Evolutionary conservation across 352 stramenopile species (phyloP).

Genomic region (Globisporangium uncinulatum): DNA sequence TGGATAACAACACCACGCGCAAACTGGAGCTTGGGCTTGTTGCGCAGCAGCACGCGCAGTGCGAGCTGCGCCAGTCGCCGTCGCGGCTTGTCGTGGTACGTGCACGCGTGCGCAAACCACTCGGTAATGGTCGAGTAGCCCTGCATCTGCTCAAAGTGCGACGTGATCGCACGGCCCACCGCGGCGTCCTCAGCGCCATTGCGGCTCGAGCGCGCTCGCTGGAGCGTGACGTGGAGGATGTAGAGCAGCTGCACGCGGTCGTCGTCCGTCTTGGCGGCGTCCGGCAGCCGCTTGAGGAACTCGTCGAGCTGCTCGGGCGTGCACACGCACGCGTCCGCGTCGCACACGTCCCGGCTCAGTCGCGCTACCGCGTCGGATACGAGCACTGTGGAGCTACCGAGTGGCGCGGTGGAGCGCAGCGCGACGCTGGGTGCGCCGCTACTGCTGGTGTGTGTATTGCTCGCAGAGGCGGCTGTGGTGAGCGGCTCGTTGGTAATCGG

Average conservation of each 20-base stretch:
- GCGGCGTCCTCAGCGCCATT: slow-evolving; percentile 1
- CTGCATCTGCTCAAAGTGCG: slow-evolving; percentile 46
- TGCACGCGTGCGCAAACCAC: slow-evolving; percentile 47
- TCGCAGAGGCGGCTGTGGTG: too few species aligned
- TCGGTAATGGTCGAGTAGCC: slow-evolving; percentile 53
- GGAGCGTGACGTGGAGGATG: slow-evolving; percentile 48
- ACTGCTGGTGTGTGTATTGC: too few species aligned
- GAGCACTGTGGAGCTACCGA: slow-evolving; percentile 19
- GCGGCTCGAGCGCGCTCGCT: slow-evolving; percentile 7
- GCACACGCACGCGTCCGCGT: slow-evolving; percentile 24
- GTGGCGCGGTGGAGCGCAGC: slow-evolving; percentile 18
- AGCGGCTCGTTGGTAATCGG: slow-evolving; percentile 32
- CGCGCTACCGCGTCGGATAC: slow-evolving; percentile 37
- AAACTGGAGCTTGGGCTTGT: slow-evolving; percentile 40
- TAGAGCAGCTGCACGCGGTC: slow-evolving; percentile 56
- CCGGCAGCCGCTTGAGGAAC: slow-evolving; percentile 31
- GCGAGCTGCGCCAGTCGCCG: slow-evolving; percentile 39
- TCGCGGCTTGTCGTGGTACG: slow-evolving; percentile 42
- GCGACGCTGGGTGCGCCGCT: slow-evolving; percentile 20
- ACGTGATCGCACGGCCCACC: slow-evolving; percentile 17
- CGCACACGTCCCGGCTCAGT: slow-evolving; percentile 37
- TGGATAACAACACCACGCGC: slow-evolving; percentile 36
- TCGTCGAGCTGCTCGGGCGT: slow-evolving; percentile 27
- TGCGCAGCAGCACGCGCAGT: slow-evolving; percentile 45
- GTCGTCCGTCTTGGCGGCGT: slow-evolving; percentile 34